Percentiles rank a stretch among this genome's conserved stretches.
phyloP scores from a whole-genome alignment of 2,329 filamentous ascomycete species.

The Colletotrichum euphorbiae region DNA sequence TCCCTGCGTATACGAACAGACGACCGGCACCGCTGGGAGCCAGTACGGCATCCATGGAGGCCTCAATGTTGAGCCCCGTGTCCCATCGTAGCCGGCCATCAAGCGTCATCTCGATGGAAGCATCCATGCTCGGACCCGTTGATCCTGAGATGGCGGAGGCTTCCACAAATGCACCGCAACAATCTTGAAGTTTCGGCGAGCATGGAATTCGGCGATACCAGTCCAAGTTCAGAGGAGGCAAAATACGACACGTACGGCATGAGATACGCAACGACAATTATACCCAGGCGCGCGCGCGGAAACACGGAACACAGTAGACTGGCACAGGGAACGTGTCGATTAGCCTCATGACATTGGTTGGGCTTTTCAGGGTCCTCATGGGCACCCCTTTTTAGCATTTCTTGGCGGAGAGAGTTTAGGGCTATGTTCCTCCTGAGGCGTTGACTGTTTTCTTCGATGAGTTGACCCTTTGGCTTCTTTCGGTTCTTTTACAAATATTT shows the following conservation, averaged over 20 bases:
- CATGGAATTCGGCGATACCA: neutral
- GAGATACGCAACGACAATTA: constrained; percentile 38
- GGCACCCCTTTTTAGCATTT: constrained; percentile 15
- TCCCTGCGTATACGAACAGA: constrained; percentile 31
- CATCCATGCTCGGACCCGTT: constrained; percentile 32
- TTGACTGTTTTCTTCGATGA: constrained; percentile 21
- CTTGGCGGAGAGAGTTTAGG: constrained; percentile 12
- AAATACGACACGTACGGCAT: constrained; percentile 32
- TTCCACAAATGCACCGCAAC: constrained; percentile 25
- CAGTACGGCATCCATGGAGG: constrained; percentile 40
- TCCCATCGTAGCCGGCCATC: constrained; percentile 30
- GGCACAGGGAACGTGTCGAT: constrained; percentile 14
- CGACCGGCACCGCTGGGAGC: constrained; percentile 34
- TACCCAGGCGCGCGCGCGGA: constrained; percentile 38
- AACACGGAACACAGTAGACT: constrained; percentile 30
- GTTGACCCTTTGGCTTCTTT: neutral
- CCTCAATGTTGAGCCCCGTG: constrained; percentile 35
- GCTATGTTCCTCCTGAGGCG: constrained; percentile 17
- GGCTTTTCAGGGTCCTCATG: constrained; percentile 18
- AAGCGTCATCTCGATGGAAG: constrained; percentile 37
- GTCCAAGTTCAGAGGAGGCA: neutral
- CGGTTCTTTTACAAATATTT: constrained; percentile 17
- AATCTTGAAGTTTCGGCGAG: constrained; percentile 9
- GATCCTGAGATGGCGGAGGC: constrained; percentile 20
- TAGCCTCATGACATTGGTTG: constrained; percentile 16